phyloP scores from a whole-genome alignment of 345 rosid genomes.

The Acer campestre region DNA sequence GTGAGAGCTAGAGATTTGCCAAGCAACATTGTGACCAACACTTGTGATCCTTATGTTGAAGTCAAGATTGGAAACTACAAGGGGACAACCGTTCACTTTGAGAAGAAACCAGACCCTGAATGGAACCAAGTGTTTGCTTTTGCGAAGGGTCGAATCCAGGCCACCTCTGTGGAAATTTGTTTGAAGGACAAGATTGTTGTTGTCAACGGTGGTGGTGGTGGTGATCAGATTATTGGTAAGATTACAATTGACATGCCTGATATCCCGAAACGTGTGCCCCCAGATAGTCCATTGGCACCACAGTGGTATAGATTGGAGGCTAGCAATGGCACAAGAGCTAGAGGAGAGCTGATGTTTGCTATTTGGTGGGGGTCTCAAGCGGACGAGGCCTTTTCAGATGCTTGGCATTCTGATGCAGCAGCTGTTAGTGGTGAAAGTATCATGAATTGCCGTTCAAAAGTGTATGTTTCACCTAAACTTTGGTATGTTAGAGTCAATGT shows the following conservation, averaged over 20 bases:
- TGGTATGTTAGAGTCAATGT: slow-evolving; percentile 49
- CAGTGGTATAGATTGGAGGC: slow-evolving; percentile 45
- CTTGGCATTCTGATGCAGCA: slow-evolving; percentile 48
- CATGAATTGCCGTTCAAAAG: slow-evolving; percentile 34
- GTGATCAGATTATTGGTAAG: slow-evolving; percentile 28
- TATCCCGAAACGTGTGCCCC: slow-evolving; percentile 37
- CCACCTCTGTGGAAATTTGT: slow-evolving; percentile 30
- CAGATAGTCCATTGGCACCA: slow-evolving; percentile 46
- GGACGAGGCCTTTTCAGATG: slow-evolving; percentile 41
- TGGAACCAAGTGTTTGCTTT: slow-evolving; percentile 53
- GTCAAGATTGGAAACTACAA: slow-evolving; percentile 37
- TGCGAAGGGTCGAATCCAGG: slow-evolving; percentile 39
- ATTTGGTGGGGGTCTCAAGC: slow-evolving; percentile 54
- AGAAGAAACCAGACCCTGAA: slow-evolving; percentile 33
- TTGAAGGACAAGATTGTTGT: slow-evolving; percentile 29
- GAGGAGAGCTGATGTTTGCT: slow-evolving; percentile 45
- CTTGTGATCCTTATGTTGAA: slow-evolving; percentile 39
- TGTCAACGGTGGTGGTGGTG: slow-evolving; percentile 22
- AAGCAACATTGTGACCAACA: slow-evolving; percentile 14
- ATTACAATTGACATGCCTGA: slow-evolving; percentile 28
- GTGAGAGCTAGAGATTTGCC: slow-evolving; percentile 34
- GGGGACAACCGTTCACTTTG: slow-evolving; percentile 27
- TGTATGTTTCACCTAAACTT: slow-evolving; percentile 42
- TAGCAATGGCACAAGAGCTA: slow-evolving; percentile 22
- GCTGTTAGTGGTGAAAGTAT: slow-evolving; percentile 33